phyloP scores from a whole-genome alignment of 2,329 filamentous ascomycete species.

The Monosporascus sp. region DNA sequence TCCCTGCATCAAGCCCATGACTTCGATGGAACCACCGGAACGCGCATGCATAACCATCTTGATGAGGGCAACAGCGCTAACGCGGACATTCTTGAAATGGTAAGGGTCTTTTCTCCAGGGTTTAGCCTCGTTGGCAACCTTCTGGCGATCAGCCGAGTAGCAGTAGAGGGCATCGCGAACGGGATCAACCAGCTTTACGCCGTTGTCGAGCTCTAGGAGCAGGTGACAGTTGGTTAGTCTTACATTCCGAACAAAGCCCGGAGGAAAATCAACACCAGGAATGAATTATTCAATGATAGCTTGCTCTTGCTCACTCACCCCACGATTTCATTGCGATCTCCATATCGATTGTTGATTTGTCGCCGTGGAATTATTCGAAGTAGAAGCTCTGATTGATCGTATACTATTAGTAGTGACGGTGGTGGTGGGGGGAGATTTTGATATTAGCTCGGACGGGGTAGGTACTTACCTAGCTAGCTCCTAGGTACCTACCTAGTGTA shows the following conservation, averaged over 20 bases:
- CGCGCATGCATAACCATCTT: constrained; percentile 99
- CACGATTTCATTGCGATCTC: constrained; percentile 55
- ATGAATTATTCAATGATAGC: neutral
- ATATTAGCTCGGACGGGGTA: constrained; percentile 2
- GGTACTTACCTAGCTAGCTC: constrained; percentile 5
- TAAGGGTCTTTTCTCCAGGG: constrained; percentile 77
- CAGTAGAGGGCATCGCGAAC: constrained; percentile 87
- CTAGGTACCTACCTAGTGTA: constrained; percentile 1
- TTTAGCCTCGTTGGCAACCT: constrained; percentile 54
- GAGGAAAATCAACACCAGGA: no score
- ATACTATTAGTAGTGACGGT: no score
- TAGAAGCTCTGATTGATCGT: no score
- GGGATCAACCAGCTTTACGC: constrained; percentile 75
- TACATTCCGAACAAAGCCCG: neutral
- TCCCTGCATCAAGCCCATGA: constrained; percentile 98
- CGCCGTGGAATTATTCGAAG: no score
- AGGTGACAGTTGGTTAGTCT: constrained; percentile 3
- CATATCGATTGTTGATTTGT: constrained; percentile 33
- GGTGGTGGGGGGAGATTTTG: neutral
- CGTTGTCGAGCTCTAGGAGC: constrained; percentile 75
- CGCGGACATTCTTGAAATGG: constrained; percentile 90
- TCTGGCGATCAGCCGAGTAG: constrained; percentile 67
- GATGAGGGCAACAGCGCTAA: constrained; percentile 86
- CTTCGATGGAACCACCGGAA: constrained; percentile 84
- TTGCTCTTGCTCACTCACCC: constrained; percentile 38